Evolutionary conservation across 176 grass and related monocot species (phyloP).

Genomic region (Ensete glaucum): DNA sequence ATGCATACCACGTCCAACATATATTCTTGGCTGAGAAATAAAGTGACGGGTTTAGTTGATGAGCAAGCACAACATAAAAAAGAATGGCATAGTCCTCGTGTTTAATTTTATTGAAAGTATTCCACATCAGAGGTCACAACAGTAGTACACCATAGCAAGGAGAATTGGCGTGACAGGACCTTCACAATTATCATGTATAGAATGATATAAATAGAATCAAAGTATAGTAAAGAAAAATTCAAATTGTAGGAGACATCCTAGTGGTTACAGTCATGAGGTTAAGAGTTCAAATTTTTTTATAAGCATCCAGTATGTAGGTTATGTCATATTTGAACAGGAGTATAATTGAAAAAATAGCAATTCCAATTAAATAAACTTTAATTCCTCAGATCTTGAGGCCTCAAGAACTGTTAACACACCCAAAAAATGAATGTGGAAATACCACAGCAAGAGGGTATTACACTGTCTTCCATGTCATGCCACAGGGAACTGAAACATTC

Average conservation of each 20-base stretch:
- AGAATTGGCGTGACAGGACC: neutral
- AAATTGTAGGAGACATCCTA: no score
- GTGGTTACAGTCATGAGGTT: neutral
- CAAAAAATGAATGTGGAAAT: no score
- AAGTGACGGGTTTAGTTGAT: slow-evolving; percentile 13
- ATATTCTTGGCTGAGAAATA: slow-evolving; percentile 60
- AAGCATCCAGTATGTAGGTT: neutral
- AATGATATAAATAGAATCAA: neutral
- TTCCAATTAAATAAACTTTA: neutral
- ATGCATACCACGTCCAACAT: slow-evolving; percentile 92
- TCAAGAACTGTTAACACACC: no score
- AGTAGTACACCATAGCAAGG: neutral
- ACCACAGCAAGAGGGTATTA: no score
- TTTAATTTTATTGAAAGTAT: neutral
- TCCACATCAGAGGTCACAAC: neutral
- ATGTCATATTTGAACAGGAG: no score
- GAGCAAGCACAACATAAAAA: neutral
- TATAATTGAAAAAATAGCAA: neutral
- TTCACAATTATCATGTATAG: neutral
- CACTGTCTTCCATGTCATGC: no score
- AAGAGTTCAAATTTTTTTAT: neutral
- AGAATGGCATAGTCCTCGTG: neutral
- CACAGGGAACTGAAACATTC: no score
- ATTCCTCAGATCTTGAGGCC: neutral
- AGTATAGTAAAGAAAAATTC: neutral